Base-by-base conservation (phyloP, 345 rosid species). In the Syzygium aqueum region DNA sequence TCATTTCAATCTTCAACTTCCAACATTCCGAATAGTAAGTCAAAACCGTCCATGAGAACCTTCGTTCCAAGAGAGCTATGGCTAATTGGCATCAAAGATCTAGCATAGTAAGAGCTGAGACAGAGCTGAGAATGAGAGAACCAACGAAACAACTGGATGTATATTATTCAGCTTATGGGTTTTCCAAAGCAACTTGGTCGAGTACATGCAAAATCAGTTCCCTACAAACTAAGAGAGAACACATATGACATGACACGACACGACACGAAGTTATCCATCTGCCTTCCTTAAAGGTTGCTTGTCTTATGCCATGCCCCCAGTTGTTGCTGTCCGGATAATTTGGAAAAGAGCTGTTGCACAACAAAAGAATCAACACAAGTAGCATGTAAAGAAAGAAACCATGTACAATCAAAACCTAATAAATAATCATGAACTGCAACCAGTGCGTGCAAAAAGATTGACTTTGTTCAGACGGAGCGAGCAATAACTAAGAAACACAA, bases 281-380 rank as follows among this genome's bases (percentile, higher is more conserved):
- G 85, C 53, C 73, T 33, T 12, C 65, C n/a, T 37, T 43, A 23
- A 28, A 46, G 57, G 49, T 61, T 17, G 83, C 33, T 85, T 33
- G 84, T 23, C 25, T 52, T 73, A 85, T n/a, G 87, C 87, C 87
- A 88, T 90, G 89, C 96, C 95, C 86, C 94, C 93, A 33, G 94
- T 93, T 30, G 98, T 92, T 33, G 98, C 98, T 4, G 97, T 95
- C 93, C 99, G 93, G 92, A 95, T 96, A 87, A 97, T 96, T 95
- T 97, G 98, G 93, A 97, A 97, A 17, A 97, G 95, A 89, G 98
- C 99, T 95, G 99, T 87, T 86, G 49, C 86, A 86, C 80, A 5
- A 33, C 80, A 73, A 33, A 85, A 88, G 73, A 61, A 28, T 7
- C 43, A 30, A 30, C 19, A 40, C 16, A 67, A 51, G 11, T 17